phyloP scores from a whole-genome alignment of 176 grass and related monocot genomes.

The Phragmites australis region DNA sequence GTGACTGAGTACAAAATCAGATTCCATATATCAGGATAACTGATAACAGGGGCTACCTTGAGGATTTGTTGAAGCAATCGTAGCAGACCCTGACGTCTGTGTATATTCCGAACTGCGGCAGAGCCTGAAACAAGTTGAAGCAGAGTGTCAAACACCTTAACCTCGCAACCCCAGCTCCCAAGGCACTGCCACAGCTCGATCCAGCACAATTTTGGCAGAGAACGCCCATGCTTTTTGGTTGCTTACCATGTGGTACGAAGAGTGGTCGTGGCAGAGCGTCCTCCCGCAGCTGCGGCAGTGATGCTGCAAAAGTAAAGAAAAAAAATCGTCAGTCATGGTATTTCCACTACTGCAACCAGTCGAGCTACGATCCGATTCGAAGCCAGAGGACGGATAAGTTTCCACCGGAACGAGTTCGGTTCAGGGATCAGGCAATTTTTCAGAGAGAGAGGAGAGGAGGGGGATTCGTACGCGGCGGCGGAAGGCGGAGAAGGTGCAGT shows the following conservation, averaged over 20 bases:
- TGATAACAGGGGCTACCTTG: constrained; percentile 51
- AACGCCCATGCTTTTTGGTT: neutral
- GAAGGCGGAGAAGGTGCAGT: constrained; percentile 91
- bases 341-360: neutral
- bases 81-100: constrained; percentile 89
- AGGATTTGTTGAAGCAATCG: constrained; percentile 76
- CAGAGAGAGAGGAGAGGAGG: neutral
- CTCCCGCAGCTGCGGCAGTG: constrained; percentile 92
- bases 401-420: neutral
- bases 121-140: constrained; percentile 56
- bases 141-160: constrained; percentile 12
- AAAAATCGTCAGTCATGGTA: neutral
- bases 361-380: neutral
- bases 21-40: neutral
- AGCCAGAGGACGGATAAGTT: neutral
- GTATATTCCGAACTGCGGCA: constrained; percentile 87
- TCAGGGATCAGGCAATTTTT: neutral
- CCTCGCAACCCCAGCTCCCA: neutral
- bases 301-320: constrained; percentile 53
- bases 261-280: constrained; percentile 94
- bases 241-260: constrained; percentile 84
- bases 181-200: neutral
- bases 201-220: neutral
- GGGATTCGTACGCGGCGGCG: constrained; percentile 71
- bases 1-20: neutral